Evolutionary conservation across 139 green algal genomes (phyloP), one percentile per base, ranked within the genome.

Genomic region (Coccomyxa sp.): DNA sequence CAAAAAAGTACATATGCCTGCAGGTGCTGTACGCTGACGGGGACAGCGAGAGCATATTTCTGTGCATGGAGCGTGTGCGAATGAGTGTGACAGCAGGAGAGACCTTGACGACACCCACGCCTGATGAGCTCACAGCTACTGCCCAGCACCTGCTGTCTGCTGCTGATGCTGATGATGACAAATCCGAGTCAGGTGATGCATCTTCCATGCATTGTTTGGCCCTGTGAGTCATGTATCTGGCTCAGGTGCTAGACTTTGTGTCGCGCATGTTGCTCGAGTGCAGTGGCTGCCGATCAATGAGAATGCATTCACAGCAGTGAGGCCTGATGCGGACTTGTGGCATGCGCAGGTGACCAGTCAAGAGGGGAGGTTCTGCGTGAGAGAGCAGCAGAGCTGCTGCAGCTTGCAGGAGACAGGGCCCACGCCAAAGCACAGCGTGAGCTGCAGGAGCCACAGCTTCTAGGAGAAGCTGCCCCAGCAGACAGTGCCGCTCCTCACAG

Each of bases 11-110:
- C 68, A 35, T 2, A 35, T 69, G 9, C 18, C 10, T 64, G 18
- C 78, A 91, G 88, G 83, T 94, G 34, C 69, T 78, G 14, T 93
- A 94, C 75, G 79, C 77, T 16, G 90, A 94, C 79, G 86, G 86
- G 22, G 82, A 88, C 27, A 39, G 29, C 12, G 88, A 91, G 58
- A 37, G 80, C 0, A 38, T 88, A 38, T 84, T 82, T 33, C 55
- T 94, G 12, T 87, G 84, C 1, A 78, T 78, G 0, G 87, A 93
- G 82, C 81, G 85, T 4, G 82, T 94, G 70, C 83, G 86, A 8
- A 77, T 94, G 68, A 54, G 85, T 70, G 39, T 89, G 33, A 39
- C 68, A 16, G 55, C 85, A n/a, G 79, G 85, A 0, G 85, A 91
- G 80, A 34, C n/a, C 74, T 72, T 91, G 68, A 37, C 39, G 16